Evolutionary conservation across 805 yeast genomes (phyloP).

Genomic region (Kluyveromyces lactis): DNA sequence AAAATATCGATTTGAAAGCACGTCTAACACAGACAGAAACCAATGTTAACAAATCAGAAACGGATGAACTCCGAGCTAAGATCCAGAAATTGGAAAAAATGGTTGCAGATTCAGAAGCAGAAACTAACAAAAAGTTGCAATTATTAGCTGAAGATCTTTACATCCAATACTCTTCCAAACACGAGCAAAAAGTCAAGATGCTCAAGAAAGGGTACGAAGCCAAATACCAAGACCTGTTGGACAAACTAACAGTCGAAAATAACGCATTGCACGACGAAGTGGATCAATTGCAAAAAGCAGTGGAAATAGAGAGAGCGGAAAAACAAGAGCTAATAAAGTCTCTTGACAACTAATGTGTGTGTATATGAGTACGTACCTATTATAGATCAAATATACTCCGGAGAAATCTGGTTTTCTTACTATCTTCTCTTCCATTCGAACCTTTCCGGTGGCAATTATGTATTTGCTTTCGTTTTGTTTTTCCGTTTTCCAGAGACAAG

Average conservation of each 20-base stretch:
- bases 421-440: no score
- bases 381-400: no score
- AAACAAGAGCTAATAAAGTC: conserved; percentile 48
- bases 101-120: conserved; percentile 34
- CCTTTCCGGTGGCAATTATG: no score
- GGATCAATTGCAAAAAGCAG: conserved; percentile 40
- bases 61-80: conserved; percentile 16
- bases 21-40: background rate
- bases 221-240: conserved; percentile 41
- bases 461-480: no score
- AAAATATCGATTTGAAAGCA: conserved; percentile 14
- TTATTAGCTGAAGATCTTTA: conserved; percentile 63
- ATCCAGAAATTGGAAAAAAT: conserved; percentile 29
- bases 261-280: conserved; percentile 42
- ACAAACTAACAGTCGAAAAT: conserved; percentile 35
- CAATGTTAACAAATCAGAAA: conserved; percentile 5
- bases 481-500: no score
- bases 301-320: conserved; percentile 46
- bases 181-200: conserved; percentile 59
- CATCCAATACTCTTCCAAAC: conserved; percentile 67
- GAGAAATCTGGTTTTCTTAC: no score
- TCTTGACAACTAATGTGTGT: conserved; percentile 30
- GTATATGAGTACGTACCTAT: no score
- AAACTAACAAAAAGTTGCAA: conserved; percentile 46
- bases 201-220: conserved; percentile 51